Evolutionary conservation across 176 grass and related monocot genomes (phyloP), one percentile per base, ranked within the genome.

Genomic region (Oryza rufipogon): DNA sequence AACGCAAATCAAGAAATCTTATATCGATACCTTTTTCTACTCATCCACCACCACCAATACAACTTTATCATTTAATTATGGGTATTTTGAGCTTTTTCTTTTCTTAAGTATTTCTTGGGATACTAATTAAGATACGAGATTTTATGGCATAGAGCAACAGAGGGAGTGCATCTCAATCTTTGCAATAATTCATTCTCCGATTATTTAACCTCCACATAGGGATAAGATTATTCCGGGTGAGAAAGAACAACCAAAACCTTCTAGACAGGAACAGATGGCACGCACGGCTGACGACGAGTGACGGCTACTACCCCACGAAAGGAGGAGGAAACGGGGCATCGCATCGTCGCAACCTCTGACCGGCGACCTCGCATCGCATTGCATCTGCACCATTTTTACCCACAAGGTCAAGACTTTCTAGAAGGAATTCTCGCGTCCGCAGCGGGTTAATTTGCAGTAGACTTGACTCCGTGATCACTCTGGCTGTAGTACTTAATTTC

Each of bases 381-480:
- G 33, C 26, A 33, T 26, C 44, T 15, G 3, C 71, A 69, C 51
- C 33, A 13, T 41, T 11, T 56, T 54, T 17, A 16, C 51, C 51
- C 14, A 54, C 1, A 19, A 11, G 65, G 12, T 81, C 74, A 80
- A 77, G 56, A 71, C 25, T 63, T 52, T 72, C 73, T 66, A 54
- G 72, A 81, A 70, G 77, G 17, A 28, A 44, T 77, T 71, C 78
- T 46, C 42, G 52, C 87, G 77, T 74, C 17, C 70, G 11, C 13
- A 12, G 5, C 41, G 2, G 32, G 56, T 20, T 44, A 44, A 10
- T 9, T 56, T 11, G 51, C 20, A 39, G 42, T 7, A 11, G 58
- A 15, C 73, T 9, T 25, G 32, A 25, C 11, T 20, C 12, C 3
- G 41, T 28, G 80, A 82, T n/a, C n/a, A n/a, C 51, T 30, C 51